Conservation (phyloP, 1,284 basidiomycete species). For the Acaromyces ingoldii region DNA sequence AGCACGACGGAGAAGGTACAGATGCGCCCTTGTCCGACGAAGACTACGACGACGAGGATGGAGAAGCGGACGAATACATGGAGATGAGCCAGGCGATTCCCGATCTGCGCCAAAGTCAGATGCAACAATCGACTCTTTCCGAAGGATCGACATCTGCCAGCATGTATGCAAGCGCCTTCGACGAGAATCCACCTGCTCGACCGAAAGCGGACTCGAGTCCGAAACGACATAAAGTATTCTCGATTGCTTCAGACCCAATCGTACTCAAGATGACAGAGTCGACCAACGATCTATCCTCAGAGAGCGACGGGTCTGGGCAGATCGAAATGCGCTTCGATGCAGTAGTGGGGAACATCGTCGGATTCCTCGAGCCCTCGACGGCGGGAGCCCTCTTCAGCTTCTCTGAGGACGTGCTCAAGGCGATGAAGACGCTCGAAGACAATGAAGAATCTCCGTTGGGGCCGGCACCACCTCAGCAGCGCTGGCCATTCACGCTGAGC, state of each 20-base stretch:
- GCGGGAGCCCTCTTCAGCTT: not conserved
- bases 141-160: not conserved
- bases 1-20: not conserved
- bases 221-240: too few species aligned
- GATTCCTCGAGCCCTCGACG: not conserved
- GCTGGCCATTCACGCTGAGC: too few species aligned
- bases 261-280: too few species aligned
- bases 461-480: too few species aligned
- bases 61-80: constrained; percentile 6
- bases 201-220: too few species aligned
- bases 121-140: not conserved
- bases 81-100: constrained; percentile 11
- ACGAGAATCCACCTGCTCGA: too few species aligned
- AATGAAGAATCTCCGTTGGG: not conserved
- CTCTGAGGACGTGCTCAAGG: not conserved
- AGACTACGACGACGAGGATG: not conserved
- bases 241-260: too few species aligned
- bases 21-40: not conserved
- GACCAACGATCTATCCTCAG: too few species aligned
- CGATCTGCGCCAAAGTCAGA: constrained; percentile 9
- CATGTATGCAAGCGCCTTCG: constrained; percentile 7
- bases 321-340: not conserved
- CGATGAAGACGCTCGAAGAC: not conserved
- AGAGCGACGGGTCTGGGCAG: too few species aligned
- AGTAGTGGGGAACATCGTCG: not conserved